These are phyloP conservation scores for Helicocarpus griseus DNA, from an alignment of 2,329 filamentous ascomycete genomes.

Conservation along the genomic window DNA sequence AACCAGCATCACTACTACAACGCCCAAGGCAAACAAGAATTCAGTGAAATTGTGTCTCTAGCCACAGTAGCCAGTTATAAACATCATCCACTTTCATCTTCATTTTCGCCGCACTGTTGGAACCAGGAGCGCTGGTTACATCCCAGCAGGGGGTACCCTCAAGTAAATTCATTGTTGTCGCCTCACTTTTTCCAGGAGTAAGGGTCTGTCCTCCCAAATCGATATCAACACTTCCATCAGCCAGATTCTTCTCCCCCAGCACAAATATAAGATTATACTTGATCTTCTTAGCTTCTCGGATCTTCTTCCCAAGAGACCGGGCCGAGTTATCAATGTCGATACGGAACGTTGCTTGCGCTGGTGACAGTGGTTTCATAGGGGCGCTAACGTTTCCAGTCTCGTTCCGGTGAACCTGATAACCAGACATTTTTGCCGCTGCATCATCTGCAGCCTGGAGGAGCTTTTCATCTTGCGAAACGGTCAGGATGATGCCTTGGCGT, in stretches of 20 bases:
- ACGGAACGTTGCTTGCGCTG: constrained; percentile 51
- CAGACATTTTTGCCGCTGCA: constrained; percentile 42
- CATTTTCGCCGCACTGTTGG: constrained; percentile 14
- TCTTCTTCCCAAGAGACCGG: constrained; percentile 57
- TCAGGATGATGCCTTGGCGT: constrained; percentile 63
- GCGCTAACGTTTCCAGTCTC: constrained; percentile 7
- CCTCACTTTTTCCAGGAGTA: constrained; percentile 25
- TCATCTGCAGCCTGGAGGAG: constrained; percentile 40
- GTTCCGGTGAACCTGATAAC: constrained; percentile 15
- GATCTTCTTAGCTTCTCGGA: constrained; percentile 59
- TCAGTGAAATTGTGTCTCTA: constrained; percentile 30
- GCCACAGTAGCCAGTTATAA: constrained; percentile 26
- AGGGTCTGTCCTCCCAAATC: constrained; percentile 34
- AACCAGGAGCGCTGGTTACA: constrained; percentile 2
- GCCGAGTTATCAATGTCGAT: constrained; percentile 61
- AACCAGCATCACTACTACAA: background rate
- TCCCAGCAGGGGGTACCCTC: constrained; percentile 14
- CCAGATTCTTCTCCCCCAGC: constrained; percentile 57
- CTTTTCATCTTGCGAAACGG: constrained; percentile 50
- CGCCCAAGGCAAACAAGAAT: background rate
- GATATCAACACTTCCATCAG: constrained; percentile 44
- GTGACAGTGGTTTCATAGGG: constrained; percentile 32
- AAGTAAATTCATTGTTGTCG: constrained; percentile 19
- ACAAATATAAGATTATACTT: constrained; percentile 67
- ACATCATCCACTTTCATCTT: constrained; percentile 28